Evolutionary conservation across 805 yeast genomes (phyloP).

Genomic region (Candida methanosorbosa): DNA sequence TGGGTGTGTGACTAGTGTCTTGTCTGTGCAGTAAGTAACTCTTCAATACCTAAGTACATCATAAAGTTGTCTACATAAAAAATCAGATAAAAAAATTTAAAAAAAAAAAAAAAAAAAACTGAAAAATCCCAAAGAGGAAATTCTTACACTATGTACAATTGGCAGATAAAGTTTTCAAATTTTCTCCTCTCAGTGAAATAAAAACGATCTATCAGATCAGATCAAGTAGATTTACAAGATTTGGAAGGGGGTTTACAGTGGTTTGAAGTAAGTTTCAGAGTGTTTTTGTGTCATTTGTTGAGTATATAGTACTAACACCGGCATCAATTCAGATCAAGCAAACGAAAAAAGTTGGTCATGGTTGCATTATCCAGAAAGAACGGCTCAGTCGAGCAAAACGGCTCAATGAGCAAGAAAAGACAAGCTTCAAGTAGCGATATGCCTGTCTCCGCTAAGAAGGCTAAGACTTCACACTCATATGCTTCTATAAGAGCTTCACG

Average conservation of each 20-base stretch:
- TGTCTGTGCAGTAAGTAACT: no score
- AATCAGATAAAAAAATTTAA: neutral
- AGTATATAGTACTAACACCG: no score
- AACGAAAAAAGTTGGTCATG: constrained; percentile 23
- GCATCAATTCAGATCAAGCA: neutral
- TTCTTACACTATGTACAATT: neutral
- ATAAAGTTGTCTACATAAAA: neutral
- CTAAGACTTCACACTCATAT: constrained; percentile 27
- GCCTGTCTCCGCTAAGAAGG: constrained; percentile 23
- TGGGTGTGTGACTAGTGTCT: no score
- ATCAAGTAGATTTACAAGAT: no score
- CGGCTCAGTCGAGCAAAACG: no score
- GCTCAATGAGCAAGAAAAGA: neutral
- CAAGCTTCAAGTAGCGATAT: constrained; percentile 5
- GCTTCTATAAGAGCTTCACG: constrained; percentile 41
- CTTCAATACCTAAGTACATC: no score
- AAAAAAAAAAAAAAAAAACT: neutral
- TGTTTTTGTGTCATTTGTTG: no score
- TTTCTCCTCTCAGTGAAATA: neutral
- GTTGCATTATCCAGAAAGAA: constrained; percentile 34
- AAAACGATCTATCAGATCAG: no score
- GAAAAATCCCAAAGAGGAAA: neutral
- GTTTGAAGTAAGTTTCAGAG: no score
- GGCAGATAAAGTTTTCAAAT: neutral
- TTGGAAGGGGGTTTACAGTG: no score